Base-by-base conservation (phyloP, 257 asterid species). In the Mitragyna speciosa region DNA sequence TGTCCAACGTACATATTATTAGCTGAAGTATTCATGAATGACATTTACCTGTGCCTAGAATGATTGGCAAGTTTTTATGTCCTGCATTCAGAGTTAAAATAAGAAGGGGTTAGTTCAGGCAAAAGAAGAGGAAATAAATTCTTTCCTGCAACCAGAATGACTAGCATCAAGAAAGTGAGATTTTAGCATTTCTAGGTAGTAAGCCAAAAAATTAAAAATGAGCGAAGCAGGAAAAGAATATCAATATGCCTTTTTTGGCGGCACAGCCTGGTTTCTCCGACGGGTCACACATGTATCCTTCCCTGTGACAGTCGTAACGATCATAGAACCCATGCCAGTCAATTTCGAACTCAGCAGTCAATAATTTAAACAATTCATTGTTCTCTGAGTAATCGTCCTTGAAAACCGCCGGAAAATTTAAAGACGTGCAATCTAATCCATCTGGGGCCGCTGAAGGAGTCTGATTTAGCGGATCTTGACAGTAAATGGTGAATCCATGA, bases 281-380 rank as follows among this genome's bases (percentile, higher is more conserved):
- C n/a, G n/a, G n/a, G n/a, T n/a, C n/a, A 54, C 88, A 85, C 70
- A 30, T 20, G 20, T 72, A 73, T 65, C 84, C 85, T 63, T 75
- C 52, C 26, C 0, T 12, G 77, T 11, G 20, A 66, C 92, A 87
- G 5, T 41, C 12, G 1, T 0, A 3, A 73, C 89, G 85, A 0
- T 0, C 41, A 7, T 64, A 19, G 0, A 80, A 56, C 0, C 79
- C 45, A 66, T 64, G 63, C 84, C 82, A 84, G 76, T 80, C 70
- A 2, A 89, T 6, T 2, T 24, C 48, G 73, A 78, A 85, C 3
- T 70, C 78, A 20, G 72, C 10, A 54, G 81, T 70, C 72, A 88
- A 63, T 47, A 41, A 16, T 1, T 51, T 15, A 12, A 36, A 72
- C 59, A 82, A 28, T 0, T 63, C 20, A 12, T 0, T 8, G 73